Evolutionary conservation across 2,329 filamentous ascomycete species (phyloP).

Genomic region (Apiospora marii): DNA sequence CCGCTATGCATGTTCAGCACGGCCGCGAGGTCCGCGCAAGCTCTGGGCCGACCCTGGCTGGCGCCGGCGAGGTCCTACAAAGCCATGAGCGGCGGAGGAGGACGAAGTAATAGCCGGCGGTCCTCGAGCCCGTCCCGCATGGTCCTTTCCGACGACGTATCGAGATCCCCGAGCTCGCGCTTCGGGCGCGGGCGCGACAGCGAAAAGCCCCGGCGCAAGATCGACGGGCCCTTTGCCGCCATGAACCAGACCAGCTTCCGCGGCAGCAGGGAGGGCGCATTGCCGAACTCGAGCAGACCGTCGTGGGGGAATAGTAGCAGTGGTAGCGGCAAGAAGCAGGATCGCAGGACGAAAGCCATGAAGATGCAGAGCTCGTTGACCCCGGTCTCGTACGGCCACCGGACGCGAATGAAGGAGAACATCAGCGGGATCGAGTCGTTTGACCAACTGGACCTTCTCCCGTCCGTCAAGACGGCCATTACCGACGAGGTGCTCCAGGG

Average conservation of each 20-base stretch:
- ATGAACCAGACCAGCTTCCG: conserved; percentile 32
- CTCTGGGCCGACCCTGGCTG: conserved; percentile 26
- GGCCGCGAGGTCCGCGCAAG: conserved; percentile 23
- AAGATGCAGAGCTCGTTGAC: conserved; percentile 91
- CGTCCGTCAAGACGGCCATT: conserved; percentile 75
- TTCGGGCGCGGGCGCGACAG: conserved; percentile 27
- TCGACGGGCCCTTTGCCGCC: conserved; percentile 32
- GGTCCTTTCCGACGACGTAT: conserved; percentile 29
- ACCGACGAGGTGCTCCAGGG: conserved; percentile 76
- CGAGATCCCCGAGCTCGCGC: conserved; percentile 24
- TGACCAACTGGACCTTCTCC: conserved; percentile 79
- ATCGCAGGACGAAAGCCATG: conserved; percentile 76
- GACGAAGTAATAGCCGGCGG: conserved; percentile 14
- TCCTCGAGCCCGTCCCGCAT: conserved; percentile 28
- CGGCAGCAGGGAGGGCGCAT: conserved; percentile 33
- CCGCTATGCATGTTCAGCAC: conserved; percentile 27
- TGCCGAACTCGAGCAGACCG: conserved; percentile 40
- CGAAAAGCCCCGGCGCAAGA: conserved; percentile 26
- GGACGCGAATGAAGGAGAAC: conserved; percentile 47
- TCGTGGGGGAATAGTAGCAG: conserved; percentile 36
- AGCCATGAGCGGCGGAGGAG: conserved; percentile 2
- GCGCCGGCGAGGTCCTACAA: conserved; percentile 25
- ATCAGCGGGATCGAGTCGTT: conserved; percentile 77
- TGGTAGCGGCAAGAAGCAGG: conserved; percentile 50
- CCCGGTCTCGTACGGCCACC: conserved; percentile 77